Base-by-base conservation (phyloP, 176 grass and related monocot species). In the Aechmea fasciata region DNA sequence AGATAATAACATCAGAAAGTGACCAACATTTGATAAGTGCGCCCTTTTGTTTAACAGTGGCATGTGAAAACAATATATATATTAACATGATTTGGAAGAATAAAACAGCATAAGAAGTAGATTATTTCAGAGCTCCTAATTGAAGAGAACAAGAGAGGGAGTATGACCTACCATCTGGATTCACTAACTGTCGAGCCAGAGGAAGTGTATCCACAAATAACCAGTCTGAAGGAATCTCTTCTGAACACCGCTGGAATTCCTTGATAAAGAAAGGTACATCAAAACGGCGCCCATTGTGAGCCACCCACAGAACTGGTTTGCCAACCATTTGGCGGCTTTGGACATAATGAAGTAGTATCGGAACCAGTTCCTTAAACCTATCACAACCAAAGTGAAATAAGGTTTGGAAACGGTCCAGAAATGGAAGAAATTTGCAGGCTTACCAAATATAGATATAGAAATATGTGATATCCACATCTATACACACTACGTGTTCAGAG, bases 261-360 rank as follows among this genome's bases (percentile, higher is more conserved):
- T 69, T 81, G 49, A 90, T 69, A 63, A 97, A 47, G 82, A 97
- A 92, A 3, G 81, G 86, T 48, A 97, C 87, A 59, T 97, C 94
- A 79, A 97, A 97, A 15, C 23, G 24, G 63, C 81, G 84, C 13
- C 79, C 89, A 64, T 92, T 90, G 65, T 97, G 94, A 66, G 86
- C 86, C 66, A 97, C 77, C 89, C 84, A 87, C 11, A 97, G 4
- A 73, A 97, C 75, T 51, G 84, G 94, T 80, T 85, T 93, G 53
- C 82, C 82, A 11, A 25, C 61, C 73, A 70, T 83, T 74, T 85
- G 86, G 68, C 89, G 89, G 71, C 86, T 97, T 48, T 48, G 61
- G 65, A 97, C 89, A 73, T 81, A 93, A 75, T 87, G 65, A 50
- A 90, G 48, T 72, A 97, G 74, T 53, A 80, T 69, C 23, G 81